Evolutionary conservation across 2,329 filamentous ascomycete genomes (phyloP).

Genomic region (Fusarium brevicatenulatum): DNA sequence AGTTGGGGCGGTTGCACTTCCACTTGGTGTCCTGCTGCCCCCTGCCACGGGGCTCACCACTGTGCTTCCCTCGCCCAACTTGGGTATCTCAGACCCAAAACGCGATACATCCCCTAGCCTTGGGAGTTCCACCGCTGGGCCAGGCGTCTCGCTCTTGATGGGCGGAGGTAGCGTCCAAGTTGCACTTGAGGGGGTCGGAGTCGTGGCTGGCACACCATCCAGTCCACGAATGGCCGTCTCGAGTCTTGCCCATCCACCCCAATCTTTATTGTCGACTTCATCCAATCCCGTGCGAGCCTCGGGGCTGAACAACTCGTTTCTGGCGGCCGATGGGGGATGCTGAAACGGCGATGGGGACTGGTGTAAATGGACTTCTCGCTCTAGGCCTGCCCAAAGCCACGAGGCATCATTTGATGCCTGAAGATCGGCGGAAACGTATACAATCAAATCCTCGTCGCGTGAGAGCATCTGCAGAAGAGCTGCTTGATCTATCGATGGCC

Average conservation of each 20-base stretch:
- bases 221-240: slow-evolving; percentile 59
- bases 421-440: slow-evolving; percentile 86
- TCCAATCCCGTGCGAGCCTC: slow-evolving; percentile 63
- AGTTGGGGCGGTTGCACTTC: slow-evolving; percentile 16
- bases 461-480: slow-evolving; percentile 48
- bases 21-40: slow-evolving; percentile 37
- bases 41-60: slow-evolving; percentile 44
- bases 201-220: slow-evolving; percentile 39
- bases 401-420: slow-evolving; percentile 80
- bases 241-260: slow-evolving; percentile 83
- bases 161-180: slow-evolving; percentile 50
- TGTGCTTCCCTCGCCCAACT: slow-evolving; percentile 40
- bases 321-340: slow-evolving; percentile 39
- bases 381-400: slow-evolving; percentile 83
- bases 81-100: slow-evolving; percentile 43
- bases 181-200: slow-evolving; percentile 47
- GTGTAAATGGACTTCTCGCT: slow-evolving; percentile 55
- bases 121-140: slow-evolving; percentile 42
- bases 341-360: slow-evolving; percentile 33
- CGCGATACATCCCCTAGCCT: slow-evolving; percentile 47
- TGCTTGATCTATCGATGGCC: slow-evolving; percentile 47
- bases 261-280: slow-evolving; percentile 70
- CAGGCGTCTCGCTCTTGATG: slow-evolving; percentile 50
- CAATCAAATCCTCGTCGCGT: slow-evolving; percentile 86
- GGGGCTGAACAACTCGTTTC: slow-evolving; percentile 55